Base-by-base conservation (phyloP, 2,329 filamentous ascomycete species). In the Aspergillus sp. region DNA sequence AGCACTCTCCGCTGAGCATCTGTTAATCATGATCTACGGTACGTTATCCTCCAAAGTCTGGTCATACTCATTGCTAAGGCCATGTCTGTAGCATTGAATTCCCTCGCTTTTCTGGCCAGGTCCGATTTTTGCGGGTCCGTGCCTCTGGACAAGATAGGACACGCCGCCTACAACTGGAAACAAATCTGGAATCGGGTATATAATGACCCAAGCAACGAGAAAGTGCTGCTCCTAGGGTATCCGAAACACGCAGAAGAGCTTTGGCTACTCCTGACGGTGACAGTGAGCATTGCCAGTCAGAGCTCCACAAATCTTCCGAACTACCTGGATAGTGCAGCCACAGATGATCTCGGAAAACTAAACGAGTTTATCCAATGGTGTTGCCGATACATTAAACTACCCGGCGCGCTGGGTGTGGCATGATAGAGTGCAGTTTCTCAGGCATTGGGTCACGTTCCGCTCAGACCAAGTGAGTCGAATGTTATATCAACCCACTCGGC, bases 201-300 rank as follows among this genome's bases (percentile, higher is more conserved):
- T 41, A 41, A 41, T 15, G 34, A 41, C 11, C 64, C 5, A 34
- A 64, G 66, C 8, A 65, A 68, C 19, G 66, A 73, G n/a, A 60
- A 71, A 22, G 56, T 66, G 2, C 54, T 72, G 6, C 68, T 69
- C 43, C 55, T 73, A 4, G 72, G 72, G 1, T 74, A 74, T 45
- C 71, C 71, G 2, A 74, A 74, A 63, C 72, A 74, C 52, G 71
- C 71, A 3, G 67, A 74, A 54, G 71, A 74, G 45, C 65, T 74
- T 22, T 74, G 72, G 72, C 69, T 70, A 69, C 54, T 74, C 4
- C 52, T 74, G 28, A 74, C 67, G 30, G 68, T 67, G 31, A 72
- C 69, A 6, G 54, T 74, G 46, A 65, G 74, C 31, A 55, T 67
- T 38, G 53, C 66, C 11, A 62, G 60, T 17, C 56, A 56, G 2